A percentile compares a stretch with the other conserved stretches of the same genome.
phyloP scores from a whole-genome alignment of 1,284 basidiomycete genomes.

The Flammula alnicola region DNA sequence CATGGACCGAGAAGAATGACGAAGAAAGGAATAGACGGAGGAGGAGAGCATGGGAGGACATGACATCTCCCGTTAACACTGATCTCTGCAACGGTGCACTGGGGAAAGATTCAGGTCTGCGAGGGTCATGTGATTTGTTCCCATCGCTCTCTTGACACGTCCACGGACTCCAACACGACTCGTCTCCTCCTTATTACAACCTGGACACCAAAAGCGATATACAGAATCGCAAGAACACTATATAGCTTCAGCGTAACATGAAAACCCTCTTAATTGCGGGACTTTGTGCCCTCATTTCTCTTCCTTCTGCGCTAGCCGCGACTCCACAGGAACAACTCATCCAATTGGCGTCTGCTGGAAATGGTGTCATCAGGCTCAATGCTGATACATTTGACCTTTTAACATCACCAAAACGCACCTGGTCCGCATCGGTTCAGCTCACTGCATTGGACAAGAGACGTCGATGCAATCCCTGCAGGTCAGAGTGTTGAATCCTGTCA shows the following conservation, averaged over 20 bases:
- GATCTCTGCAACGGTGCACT: not conserved
- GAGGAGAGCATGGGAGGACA: slow-evolving; percentile 78
- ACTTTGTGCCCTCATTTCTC: slow-evolving; percentile 47
- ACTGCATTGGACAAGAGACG: slow-evolving; percentile 83
- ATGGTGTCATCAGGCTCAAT: slow-evolving; percentile 84
- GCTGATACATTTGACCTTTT: slow-evolving; percentile 77
- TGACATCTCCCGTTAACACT: slow-evolving; percentile 25
- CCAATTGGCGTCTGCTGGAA: slow-evolving; percentile 67
- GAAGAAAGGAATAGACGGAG: slow-evolving; percentile 89
- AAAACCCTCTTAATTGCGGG: slow-evolving; percentile 34
- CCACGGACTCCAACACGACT: too few relatives aligned
- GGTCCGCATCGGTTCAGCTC: slow-evolving; percentile 83
- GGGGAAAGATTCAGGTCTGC: not conserved
- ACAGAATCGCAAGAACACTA: not conserved
- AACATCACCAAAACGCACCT: slow-evolving; percentile 74
- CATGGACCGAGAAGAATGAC: slow-evolving; percentile 89
- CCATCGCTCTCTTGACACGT: slow-evolving; percentile 15
- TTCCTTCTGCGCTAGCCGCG: slow-evolving; percentile 50
- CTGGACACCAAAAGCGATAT: slow-evolving; percentile 2
- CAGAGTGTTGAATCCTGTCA: slow-evolving; percentile 28
- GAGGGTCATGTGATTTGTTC: slow-evolving; percentile 16
- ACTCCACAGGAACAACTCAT: slow-evolving; percentile 57
- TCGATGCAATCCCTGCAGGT: slow-evolving; percentile 85
- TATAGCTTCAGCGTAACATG: slow-evolving; percentile 21
- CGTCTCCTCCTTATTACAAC: slow-evolving; percentile 28